These are phyloP conservation scores for Carpinus fangiana DNA, from an alignment of 306 rosid species.

Conservation along the genomic window DNA sequence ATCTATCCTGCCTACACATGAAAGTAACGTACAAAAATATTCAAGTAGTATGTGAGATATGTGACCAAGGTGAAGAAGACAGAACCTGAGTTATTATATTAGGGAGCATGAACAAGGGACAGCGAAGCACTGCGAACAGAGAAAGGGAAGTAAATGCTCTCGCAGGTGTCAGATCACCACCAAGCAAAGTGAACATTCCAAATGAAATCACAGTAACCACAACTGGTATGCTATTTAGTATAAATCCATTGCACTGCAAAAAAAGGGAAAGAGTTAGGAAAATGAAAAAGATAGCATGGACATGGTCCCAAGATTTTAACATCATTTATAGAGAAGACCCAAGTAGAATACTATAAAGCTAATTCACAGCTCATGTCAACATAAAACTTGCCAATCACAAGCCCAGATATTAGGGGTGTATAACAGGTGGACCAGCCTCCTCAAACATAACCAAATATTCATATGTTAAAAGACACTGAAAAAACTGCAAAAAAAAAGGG, in stretches of 20 bases:
- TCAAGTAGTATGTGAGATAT: background rate
- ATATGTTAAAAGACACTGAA: background rate
- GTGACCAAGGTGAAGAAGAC: constrained; percentile 10
- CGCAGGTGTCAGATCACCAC: constrained; percentile 92
- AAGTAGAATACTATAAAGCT: constrained; percentile 14
- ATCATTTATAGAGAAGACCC: background rate
- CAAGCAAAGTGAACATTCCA: constrained; percentile 91
- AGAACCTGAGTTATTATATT: constrained; percentile 91
- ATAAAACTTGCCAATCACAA: background rate
- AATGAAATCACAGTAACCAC: constrained; percentile 91
- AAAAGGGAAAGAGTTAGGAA: constrained; percentile 28
- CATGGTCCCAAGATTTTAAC: constrained; percentile 10
- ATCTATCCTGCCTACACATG: background rate
- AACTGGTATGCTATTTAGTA: constrained; percentile 91
- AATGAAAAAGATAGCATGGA: background rate
- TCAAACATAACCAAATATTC: background rate
- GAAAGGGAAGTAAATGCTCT: constrained; percentile 97
- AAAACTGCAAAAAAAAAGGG: background rate
- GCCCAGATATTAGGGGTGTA: background rate
- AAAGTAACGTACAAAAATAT: background rate
- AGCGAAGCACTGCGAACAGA: constrained; percentile 92
- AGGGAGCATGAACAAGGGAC: constrained; percentile 98
- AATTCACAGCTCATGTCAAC: constrained; percentile 13
- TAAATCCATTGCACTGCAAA: constrained; percentile 78
- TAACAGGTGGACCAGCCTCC: background rate